phyloP scores from a whole-genome alignment of 441 rosid genomes.

The Brassica hybrid region DNA sequence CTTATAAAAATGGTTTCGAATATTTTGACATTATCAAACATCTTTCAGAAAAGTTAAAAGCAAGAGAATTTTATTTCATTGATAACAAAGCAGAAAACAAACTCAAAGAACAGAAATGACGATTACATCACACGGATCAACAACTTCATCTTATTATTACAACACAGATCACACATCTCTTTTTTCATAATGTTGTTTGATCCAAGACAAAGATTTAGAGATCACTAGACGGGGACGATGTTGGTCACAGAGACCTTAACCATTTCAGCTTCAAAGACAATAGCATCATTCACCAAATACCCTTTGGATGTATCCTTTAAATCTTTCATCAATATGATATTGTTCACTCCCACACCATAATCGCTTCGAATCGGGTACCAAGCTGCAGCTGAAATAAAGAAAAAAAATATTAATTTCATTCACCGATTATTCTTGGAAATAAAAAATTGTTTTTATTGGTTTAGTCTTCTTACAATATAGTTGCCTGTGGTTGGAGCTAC shows the following conservation, averaged over 20 bases:
- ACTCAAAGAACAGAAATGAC: neutral
- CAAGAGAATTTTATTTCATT: conserved; percentile 15
- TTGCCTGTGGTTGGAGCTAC: conserved; percentile 30
- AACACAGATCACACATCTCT: neutral
- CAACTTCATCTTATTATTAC: conserved; percentile 10
- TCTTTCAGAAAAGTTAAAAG: neutral
- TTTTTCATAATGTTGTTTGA: conserved; percentile 11
- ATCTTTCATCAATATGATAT: conserved; percentile 22
- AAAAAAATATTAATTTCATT: neutral
- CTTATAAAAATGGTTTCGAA: neutral
- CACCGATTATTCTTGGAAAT: neutral
- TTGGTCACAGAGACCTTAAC: conserved; percentile 42
- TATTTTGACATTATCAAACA: neutral
- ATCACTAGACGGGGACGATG: conserved; percentile 25
- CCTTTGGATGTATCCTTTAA: conserved; percentile 27
- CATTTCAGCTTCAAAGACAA: conserved; percentile 44
- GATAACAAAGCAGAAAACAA: conserved; percentile 10
- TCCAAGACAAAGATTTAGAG: neutral
- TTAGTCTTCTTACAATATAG: conserved; percentile 29
- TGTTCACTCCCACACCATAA: conserved; percentile 41
- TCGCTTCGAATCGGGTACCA: conserved; percentile 17
- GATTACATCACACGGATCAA: conserved; percentile 15
- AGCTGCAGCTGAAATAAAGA: conserved; percentile 1
- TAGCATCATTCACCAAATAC: conserved; percentile 38
- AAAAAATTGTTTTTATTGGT: neutral